Conservation (phyloP, 352 stramenopile genomes). For the Nannochloropsis limnetica region DNA sequence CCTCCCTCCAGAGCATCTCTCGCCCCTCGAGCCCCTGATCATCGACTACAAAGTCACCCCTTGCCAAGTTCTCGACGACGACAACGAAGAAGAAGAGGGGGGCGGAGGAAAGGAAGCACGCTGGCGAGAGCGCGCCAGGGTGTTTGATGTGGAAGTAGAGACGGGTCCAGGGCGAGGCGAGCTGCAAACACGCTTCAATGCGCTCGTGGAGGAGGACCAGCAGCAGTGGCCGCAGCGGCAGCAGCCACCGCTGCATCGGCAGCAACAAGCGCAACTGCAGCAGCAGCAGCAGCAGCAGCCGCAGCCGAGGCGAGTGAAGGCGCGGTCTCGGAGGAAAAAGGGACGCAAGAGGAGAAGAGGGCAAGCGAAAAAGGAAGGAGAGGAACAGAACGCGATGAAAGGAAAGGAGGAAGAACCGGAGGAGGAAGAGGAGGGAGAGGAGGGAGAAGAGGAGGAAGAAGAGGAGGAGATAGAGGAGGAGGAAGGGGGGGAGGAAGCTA, state of each 20-base stretch:
- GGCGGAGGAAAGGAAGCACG: not conserved
- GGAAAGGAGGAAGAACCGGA: not conserved
- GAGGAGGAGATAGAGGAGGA: not conserved
- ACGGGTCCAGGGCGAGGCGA: not conserved
- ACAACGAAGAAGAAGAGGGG: not conserved
- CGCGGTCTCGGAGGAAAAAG: no score
- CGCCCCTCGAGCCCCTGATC: not conserved
- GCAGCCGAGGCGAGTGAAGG: no score
- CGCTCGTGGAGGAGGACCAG: not conserved
- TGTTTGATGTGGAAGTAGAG: not conserved
- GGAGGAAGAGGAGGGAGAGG: not conserved
- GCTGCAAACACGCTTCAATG: not conserved
- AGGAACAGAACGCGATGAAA: not conserved
- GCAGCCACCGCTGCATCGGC: no score
- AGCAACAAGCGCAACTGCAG: no score
- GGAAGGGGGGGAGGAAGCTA: not conserved
- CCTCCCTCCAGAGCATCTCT: not conserved
- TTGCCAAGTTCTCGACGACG: no score
- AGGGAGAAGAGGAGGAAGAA: not conserved
- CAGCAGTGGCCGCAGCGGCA: no score
- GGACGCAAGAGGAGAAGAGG: no score
- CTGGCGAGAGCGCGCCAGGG: not conserved
- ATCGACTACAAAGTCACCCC: not conserved
- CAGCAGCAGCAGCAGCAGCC: no score
- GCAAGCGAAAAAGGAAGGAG: no score